Conservation (phyloP, 768 basidiomycete genomes). For the Mycena polygramma region DNA sequence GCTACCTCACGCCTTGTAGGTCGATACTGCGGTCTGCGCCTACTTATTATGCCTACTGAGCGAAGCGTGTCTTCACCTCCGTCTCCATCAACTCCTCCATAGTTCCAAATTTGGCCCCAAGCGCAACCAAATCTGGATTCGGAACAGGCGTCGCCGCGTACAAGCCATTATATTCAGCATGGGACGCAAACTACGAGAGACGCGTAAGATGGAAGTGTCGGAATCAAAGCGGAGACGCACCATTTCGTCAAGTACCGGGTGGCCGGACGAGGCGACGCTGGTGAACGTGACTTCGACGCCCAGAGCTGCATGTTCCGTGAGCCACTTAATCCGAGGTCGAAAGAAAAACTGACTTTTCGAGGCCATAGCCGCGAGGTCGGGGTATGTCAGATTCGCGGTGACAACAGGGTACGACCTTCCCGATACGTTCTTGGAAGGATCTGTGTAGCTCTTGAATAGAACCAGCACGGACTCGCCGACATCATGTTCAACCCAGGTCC, state of each 20-base stretch:
- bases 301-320: slow-evolving; percentile 36
- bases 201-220: neutral
- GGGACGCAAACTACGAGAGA: neutral
- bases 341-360: neutral
- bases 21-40: no score
- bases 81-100: slow-evolving; percentile 24
- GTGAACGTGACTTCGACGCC: slow-evolving; percentile 18
- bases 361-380: slow-evolving; percentile 2
- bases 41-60: neutral
- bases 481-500: slow-evolving; percentile 17
- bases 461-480: slow-evolving; percentile 1
- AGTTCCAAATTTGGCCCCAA: slow-evolving; percentile 22
- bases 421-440: slow-evolving; percentile 4
- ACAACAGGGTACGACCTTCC: slow-evolving; percentile 24
- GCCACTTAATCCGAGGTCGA: neutral
- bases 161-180: slow-evolving; percentile 17
- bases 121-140: slow-evolving; percentile 19
- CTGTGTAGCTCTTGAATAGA: slow-evolving; percentile 19
- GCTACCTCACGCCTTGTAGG: no score
- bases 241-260: slow-evolving; percentile 1
- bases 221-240: neutral
- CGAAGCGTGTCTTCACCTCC: slow-evolving; percentile 21
- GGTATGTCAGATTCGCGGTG: slow-evolving; percentile 4
- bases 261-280: neutral
- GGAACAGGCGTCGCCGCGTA: slow-evolving; percentile 14